Evolutionary conservation across 805 yeast species (phyloP), one percentile per base, ranked within the genome.

Genomic region (Ogataea saltuana): DNA sequence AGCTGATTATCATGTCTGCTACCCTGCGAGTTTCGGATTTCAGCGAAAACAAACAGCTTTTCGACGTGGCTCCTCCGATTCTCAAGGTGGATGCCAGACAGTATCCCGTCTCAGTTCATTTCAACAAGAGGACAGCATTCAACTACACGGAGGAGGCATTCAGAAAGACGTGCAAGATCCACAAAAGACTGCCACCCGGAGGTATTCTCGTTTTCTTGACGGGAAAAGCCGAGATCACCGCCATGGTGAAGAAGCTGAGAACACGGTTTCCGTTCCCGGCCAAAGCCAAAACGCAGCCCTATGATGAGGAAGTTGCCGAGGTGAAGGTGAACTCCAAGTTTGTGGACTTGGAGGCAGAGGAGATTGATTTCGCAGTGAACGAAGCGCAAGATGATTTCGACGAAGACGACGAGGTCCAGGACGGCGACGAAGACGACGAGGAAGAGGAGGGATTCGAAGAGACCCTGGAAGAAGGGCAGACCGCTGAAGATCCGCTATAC

Each of bases 1-100:
- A 91, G 61, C 66, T 93, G 45, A 77, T 93, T 20, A 83, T 93
- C 55, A 93, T 93, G 99, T 90, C 98, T 33, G 99, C 99, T 13
- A 93, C 99, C 0, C 73, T 93, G 46, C 74, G 98, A 55, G 98
- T 93, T 1, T 68, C 91, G 12, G 99, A 93, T 63, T 93, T 93
- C 59, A 80, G 96, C 40, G 95, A 89, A 56, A 93, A 93, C 62
- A 60, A 65, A 12, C 65, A 73, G 2, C 68, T 95, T 23, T 93
- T 95, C 57, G 64, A 72, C 13, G 55, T 58, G 0, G 81, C 86
- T 0, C 99, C 99, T 1, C 99, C 99, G 2, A 78, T 95, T 26
- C 67, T 95, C 27, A 84, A 84, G 52, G 89, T 93, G 11, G 91
- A 86, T 40, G 95, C 98, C 0, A 79, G 99, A 63, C 98, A 91